Percentiles rank a stretch among this genome's conserved stretches.
These are phyloP conservation scores for Raffaelea ambrosiae DNA, from an alignment of 2,329 filamentous ascomycete species.

Conservation along the genomic window DNA sequence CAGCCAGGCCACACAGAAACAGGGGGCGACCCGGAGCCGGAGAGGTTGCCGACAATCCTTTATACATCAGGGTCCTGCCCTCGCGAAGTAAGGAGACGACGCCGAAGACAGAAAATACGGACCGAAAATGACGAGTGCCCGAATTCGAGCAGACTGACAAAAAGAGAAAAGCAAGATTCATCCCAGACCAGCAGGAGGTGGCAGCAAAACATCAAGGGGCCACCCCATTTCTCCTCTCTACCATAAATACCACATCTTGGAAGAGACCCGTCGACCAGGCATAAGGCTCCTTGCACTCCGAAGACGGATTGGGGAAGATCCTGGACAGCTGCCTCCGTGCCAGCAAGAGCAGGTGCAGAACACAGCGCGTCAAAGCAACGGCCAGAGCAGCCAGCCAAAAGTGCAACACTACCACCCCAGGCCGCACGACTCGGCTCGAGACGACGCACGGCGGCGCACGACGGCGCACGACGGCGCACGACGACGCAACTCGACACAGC, in stretches of 20 bases:
- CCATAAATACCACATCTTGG: not conserved
- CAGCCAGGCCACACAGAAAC: not conserved
- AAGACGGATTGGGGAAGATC: not conserved
- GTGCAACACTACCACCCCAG: not conserved
- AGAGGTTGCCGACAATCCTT: conserved; percentile 4
- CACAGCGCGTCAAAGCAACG: not conserved
- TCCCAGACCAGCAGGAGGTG: too few relatives aligned
- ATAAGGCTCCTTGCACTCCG: not conserved
- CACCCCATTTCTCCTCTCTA: too few relatives aligned
- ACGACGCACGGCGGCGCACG: too few relatives aligned
- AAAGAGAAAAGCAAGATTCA: too few relatives aligned
- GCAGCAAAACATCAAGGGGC: too few relatives aligned
- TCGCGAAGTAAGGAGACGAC: not conserved
- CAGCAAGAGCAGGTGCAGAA: not conserved
- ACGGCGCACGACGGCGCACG: too few relatives aligned
- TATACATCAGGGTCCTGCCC: conserved; percentile 7
- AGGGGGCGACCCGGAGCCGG: not conserved
- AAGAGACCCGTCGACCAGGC: not conserved
- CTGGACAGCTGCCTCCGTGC: not conserved
- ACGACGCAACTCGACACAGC: too few relatives aligned
- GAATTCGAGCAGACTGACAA: too few relatives aligned
- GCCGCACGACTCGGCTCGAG: too few relatives aligned
- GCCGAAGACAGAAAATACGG: too few relatives aligned
- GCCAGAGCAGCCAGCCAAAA: not conserved
- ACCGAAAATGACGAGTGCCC: too few relatives aligned